A percentile compares a stretch with the other conserved stretches of the same genome.
phyloP scores from a whole-genome alignment of 306 rosid genomes.

The Inga laurina region DNA sequence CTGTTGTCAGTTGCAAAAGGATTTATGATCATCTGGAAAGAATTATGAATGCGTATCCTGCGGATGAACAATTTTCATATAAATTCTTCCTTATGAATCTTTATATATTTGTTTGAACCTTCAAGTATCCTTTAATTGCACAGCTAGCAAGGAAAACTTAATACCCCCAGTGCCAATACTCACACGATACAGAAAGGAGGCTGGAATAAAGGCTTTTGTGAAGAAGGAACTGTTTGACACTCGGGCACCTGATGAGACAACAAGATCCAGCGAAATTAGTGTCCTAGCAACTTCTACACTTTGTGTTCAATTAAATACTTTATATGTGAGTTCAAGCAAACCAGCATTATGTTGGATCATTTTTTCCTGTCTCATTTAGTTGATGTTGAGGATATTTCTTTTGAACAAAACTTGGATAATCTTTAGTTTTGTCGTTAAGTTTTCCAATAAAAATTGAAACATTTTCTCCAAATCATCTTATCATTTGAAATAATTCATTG shows the following conservation, averaged over 20 bases:
- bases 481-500: neutral
- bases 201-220: constrained; percentile 95
- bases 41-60: constrained; percentile 23
- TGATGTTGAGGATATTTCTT: neutral
- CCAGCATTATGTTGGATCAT: constrained; percentile 23
- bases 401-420: neutral
- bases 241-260: constrained; percentile 80
- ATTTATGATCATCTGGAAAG: constrained; percentile 15
- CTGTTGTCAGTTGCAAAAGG: constrained; percentile 7
- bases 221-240: constrained; percentile 93
- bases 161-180: constrained; percentile 93
- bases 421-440: neutral
- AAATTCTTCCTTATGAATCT: neutral
- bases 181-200: constrained; percentile 87
- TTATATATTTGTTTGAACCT: constrained; percentile 23
- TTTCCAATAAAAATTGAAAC: constrained; percentile 2
- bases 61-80: neutral
- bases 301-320: constrained; percentile 90
- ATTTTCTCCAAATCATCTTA: neutral
- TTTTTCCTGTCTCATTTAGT: neutral
- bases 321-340: constrained; percentile 72
- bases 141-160: constrained; percentile 90
- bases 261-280: constrained; percentile 61
- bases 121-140: constrained; percentile 37
- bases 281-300: constrained; percentile 78